A percentile compares a stretch with the other conserved stretches of the same genome.
phyloP scores from a whole-genome alignment of 495 filamentous ascomycete genomes.

The Cryomyces minteri region DNA sequence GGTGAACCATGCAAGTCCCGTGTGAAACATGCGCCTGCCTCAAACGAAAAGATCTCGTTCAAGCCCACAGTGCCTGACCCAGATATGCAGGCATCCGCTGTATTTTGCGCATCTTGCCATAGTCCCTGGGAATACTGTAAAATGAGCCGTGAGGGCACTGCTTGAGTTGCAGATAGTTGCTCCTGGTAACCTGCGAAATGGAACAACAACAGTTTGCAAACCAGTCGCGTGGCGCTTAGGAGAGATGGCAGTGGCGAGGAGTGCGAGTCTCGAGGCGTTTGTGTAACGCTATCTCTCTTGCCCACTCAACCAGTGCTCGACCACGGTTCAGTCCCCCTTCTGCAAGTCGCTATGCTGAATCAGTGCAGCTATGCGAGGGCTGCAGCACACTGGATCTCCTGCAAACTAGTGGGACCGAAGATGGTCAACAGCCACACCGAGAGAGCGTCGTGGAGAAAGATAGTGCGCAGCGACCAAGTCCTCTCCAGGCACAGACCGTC shows the following conservation, averaged over 20 bases:
- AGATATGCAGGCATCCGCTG: slow-evolving; percentile 12
- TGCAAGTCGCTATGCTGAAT: slow-evolving; percentile 2
- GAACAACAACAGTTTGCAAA: neutral
- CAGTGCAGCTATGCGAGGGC: slow-evolving; percentile 4
- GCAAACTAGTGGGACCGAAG: slow-evolving; percentile 2
- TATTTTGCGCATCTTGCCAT: slow-evolving; percentile 4
- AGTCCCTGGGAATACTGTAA: neutral
- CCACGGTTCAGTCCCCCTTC: neutral
- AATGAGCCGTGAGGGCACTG: slow-evolving; percentile 2
- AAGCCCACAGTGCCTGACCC: too few relatives aligned
- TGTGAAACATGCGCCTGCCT: too few relatives aligned
- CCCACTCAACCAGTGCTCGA: neutral
- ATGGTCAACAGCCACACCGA: neutral
- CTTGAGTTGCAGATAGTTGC: slow-evolving; percentile 3
- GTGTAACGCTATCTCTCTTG: slow-evolving; percentile 7
- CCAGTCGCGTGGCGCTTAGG: neutral
- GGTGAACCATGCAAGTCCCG: too few relatives aligned
- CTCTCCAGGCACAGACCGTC: slow-evolving; percentile 1
- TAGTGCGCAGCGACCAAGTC: neutral
- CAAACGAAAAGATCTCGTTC: too few relatives aligned
- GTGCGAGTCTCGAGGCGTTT: slow-evolving; percentile 5
- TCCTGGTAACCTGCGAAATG: slow-evolving; percentile 4
- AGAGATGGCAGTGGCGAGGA: slow-evolving; percentile 7
- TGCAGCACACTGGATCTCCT: slow-evolving; percentile 3
- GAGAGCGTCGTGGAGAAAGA: slow-evolving; percentile 3